Percentiles rank a stretch among this genome's conserved stretches.
Evolutionary conservation across 805 yeast genomes (phyloP).

Genomic region (Suhomyces sp.): DNA sequence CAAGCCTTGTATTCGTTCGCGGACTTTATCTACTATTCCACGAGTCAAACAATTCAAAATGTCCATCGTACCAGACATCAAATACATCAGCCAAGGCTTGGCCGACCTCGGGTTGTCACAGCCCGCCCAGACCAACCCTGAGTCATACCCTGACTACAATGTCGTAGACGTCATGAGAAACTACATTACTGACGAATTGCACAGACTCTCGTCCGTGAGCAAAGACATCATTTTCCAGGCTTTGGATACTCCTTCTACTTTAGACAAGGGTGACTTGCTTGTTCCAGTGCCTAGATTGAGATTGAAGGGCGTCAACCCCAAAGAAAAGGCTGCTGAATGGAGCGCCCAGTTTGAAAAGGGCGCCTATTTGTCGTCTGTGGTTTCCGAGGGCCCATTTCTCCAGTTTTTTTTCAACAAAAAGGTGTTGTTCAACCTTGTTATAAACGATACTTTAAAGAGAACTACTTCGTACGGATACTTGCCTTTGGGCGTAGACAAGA

Average conservation of each 20-base stretch:
- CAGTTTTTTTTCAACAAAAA: slow-evolving; percentile 80
- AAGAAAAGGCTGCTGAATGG: slow-evolving; percentile 73
- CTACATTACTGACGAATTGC: slow-evolving; percentile 77
- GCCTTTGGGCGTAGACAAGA: slow-evolving; percentile 64
- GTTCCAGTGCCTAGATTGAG: slow-evolving; percentile 85
- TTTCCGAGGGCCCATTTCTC: slow-evolving; percentile 84
- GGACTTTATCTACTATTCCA: not conserved
- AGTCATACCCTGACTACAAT: slow-evolving; percentile 74
- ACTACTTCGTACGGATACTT: slow-evolving; percentile 66
- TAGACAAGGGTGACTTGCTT: slow-evolving; percentile 90
- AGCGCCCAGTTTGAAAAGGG: slow-evolving; percentile 74
- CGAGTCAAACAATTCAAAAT: not conserved
- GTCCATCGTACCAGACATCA: not conserved
- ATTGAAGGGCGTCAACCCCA: slow-evolving; percentile 76
- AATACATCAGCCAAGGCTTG: slow-evolving; percentile 32
- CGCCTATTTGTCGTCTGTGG: slow-evolving; percentile 63
- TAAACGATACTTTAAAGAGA: slow-evolving; percentile 65
- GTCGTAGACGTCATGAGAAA: slow-evolving; percentile 87
- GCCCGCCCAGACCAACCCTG: slow-evolving; percentile 46
- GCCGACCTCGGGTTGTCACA: slow-evolving; percentile 33
- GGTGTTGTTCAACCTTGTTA: slow-evolving; percentile 63
- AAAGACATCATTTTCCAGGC: slow-evolving; percentile 71
- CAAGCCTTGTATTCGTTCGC: not conserved
- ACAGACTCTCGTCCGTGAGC: slow-evolving; percentile 71
- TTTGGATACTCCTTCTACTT: slow-evolving; percentile 79